Conservation (phyloP, 768 basidiomycete genomes). For the Russula compacta region DNA sequence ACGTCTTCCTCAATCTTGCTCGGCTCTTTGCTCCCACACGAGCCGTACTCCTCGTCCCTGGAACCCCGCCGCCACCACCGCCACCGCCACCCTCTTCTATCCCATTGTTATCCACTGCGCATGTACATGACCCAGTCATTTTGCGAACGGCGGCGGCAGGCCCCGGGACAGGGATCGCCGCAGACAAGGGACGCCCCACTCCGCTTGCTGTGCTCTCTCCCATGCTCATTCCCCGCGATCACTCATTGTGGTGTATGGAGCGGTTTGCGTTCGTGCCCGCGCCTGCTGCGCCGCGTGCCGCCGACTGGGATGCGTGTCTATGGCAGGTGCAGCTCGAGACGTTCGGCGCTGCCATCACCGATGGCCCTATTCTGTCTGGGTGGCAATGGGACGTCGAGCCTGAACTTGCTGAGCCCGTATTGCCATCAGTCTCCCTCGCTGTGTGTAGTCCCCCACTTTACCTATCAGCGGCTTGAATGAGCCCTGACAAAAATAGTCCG, state of each 20-base stretch:
- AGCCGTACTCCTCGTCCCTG: constrained; percentile 45
- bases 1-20: constrained; percentile 53
- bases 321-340: constrained; percentile 56
- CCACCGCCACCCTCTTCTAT: constrained; percentile 8
- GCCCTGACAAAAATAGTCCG: constrained; percentile 26
- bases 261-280: constrained; percentile 33
- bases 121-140: constrained; percentile 22
- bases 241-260: constrained; percentile 55
- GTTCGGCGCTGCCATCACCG: constrained; percentile 31
- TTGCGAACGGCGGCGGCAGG: neutral
- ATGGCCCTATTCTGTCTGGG: constrained; percentile 22
- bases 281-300: constrained; percentile 33
- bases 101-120: neutral
- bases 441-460: constrained; percentile 4
- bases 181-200: constrained; percentile 31
- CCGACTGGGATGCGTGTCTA: constrained; percentile 57
- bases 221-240: constrained; percentile 34
- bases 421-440: neutral
- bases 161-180: constrained; percentile 23
- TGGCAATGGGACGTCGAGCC: constrained; percentile 14
- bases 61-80: constrained; percentile 27
- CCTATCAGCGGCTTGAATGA: neutral
- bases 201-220: constrained; percentile 33
- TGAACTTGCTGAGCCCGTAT: neutral
- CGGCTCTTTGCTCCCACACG: constrained; percentile 46